Evolutionary conservation across 768 basidiomycete species (phyloP), one percentile per base, ranked within the genome.

Genomic region (Lentinula edodes): DNA sequence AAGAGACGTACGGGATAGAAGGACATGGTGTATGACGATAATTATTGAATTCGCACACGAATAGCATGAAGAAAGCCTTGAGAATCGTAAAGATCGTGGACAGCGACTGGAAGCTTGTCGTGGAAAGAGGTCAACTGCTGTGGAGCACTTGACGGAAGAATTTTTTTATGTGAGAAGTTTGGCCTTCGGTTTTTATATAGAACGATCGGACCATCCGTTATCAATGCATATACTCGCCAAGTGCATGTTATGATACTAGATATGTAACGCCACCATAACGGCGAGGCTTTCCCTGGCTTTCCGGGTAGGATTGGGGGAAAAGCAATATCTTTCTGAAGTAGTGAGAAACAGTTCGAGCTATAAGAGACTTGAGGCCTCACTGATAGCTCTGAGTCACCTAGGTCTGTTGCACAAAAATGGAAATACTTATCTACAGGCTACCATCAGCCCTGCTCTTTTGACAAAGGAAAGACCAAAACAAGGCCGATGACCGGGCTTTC

Each of bases 1-100:
- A 28, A 36, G 15, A 34, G 41, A 18, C 59, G 48, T 16, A 60
- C 59, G 39, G 59, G 59, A 60, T 52, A 35, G 41, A 60, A 60
- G 48, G 59, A 42, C 59, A 60, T 60, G 58, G 4, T 43, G 46
- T 20, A 18, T n/a, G 46, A 48, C 46, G 9, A 56, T 52, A 56
- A 32, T 43, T 43, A 56, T 41, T 28, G 6, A 15, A 28, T 56
- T 56, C 6, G 38, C 38, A 56, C 38, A 54, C 55, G 9, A 56
- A 41, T 28, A 7, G 41, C 55, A 56, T 56, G 28, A 56, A 56
- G 38, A 45, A 28, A 8, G 55, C 38, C 39, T 56, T 20, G 39
- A 43, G 20, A 36, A 38, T 56, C 38, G 55, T 56, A 41, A 34
- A 56, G 20, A 41, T 56, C 55, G 55, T 56, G 55, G 32, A 54